phyloP scores from a whole-genome alignment of 169 alveolate genomes.

The Eimeria acervulina region DNA sequence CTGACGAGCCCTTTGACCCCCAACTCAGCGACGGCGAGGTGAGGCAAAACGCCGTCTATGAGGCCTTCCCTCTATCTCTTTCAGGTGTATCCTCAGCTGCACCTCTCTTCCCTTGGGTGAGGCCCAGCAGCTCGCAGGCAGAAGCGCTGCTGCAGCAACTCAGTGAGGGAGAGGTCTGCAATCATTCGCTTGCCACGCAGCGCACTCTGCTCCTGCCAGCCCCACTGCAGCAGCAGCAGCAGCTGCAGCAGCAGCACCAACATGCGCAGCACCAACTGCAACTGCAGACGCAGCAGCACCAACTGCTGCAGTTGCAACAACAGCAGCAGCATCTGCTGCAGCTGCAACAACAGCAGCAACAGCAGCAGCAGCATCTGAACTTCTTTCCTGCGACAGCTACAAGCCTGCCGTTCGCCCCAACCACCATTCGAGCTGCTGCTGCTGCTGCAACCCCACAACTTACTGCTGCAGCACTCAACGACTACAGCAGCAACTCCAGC shows the following conservation, averaged over 20 bases:
- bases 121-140: background rate
- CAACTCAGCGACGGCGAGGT: slow-evolving; percentile 15
- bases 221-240: slow-evolving; percentile 15
- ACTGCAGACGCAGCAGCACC: background rate
- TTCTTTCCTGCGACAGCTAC: background rate
- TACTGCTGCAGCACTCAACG: background rate
- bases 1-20: background rate
- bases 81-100: slow-evolving; percentile 18
- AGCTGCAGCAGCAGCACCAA: background rate
- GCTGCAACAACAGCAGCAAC: background rate
- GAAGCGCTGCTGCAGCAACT: slow-evolving; percentile 28
- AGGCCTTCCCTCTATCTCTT: background rate
- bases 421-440: background rate
- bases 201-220: background rate
- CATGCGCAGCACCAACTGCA: background rate
- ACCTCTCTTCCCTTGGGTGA: background rate
- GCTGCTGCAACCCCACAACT: background rate
- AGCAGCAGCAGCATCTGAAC: slow-evolving; percentile 7
- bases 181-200: background rate
- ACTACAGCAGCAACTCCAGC: background rate
- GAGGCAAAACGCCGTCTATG: background rate
- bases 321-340: background rate
- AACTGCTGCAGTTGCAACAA: background rate
- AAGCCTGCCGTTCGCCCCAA: background rate
- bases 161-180: slow-evolving; percentile 2